Conservation (phyloP, 768 basidiomycete genomes). For the Dioszegia aurantiaca region DNA sequence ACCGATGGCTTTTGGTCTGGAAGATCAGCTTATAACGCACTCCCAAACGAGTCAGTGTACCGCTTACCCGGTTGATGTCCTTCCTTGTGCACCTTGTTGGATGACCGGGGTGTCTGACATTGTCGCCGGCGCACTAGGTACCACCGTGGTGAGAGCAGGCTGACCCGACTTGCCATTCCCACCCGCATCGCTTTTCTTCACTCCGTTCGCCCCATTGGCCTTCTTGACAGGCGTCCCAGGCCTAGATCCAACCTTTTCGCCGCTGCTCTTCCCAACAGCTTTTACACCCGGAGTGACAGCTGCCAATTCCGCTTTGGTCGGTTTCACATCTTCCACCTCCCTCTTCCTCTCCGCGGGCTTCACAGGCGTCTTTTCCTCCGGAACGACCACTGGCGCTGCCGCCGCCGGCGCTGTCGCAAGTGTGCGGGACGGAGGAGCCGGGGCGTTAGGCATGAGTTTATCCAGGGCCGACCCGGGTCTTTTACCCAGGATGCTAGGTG, state of each 20-base stretch:
- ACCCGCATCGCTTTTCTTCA: not conserved
- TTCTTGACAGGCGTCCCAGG: not conserved
- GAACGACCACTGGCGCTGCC: not conserved
- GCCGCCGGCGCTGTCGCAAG: conserved; percentile 6
- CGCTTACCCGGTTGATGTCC: too few species aligned
- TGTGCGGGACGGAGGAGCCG: not conserved
- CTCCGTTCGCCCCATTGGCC: not conserved
- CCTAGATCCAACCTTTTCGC: not conserved
- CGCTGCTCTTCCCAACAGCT: not conserved
- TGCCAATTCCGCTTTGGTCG: conserved; percentile 6
- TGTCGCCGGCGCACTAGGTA: too few species aligned
- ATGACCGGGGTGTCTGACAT: too few species aligned
- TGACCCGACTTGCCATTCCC: too few species aligned
- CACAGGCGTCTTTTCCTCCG: too few species aligned
- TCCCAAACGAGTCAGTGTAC: too few species aligned
- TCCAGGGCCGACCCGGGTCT: conserved; percentile 1
- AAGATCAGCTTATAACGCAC: too few species aligned
- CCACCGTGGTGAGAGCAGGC: too few species aligned
- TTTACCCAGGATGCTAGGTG: not conserved
- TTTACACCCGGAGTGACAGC: not conserved
- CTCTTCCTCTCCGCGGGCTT: conserved; percentile 11
- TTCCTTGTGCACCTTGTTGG: too few species aligned
- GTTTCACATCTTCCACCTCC: conserved; percentile 16
- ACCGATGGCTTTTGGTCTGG: too few species aligned
- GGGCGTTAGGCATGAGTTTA: not conserved